These are phyloP conservation scores for Schizophyllum commune DNA, from an alignment of 1,284 basidiomycete species.

Conservation along the genomic window DNA sequence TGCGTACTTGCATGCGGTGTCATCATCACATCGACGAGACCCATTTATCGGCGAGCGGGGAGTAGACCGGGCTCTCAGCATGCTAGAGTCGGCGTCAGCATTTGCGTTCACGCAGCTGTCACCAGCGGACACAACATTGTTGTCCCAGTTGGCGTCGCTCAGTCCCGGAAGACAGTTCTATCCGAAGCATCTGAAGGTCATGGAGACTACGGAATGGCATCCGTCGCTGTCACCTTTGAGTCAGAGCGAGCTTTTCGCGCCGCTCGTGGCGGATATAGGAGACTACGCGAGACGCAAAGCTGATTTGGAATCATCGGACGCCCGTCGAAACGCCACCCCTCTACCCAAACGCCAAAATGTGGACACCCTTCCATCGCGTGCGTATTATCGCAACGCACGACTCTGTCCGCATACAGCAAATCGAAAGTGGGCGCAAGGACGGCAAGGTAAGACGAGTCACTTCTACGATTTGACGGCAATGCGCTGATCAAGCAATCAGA, in stretches of 20 bases:
- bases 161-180: slow-evolving; percentile 18
- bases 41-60: slow-evolving; percentile 22
- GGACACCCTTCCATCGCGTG: too few relatives aligned
- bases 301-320: slow-evolving; percentile 1
- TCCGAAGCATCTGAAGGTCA: slow-evolving; percentile 14
- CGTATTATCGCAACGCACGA: too few relatives aligned
- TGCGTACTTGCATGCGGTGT: slow-evolving; percentile 21
- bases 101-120: slow-evolving; percentile 19
- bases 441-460: too few relatives aligned
- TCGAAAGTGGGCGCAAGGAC: too few relatives aligned
- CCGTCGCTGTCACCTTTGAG: background rate
- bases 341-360: too few relatives aligned
- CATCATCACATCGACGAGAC: slow-evolving; percentile 19
- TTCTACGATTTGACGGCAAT: too few relatives aligned
- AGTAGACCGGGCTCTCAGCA: slow-evolving; percentile 19
- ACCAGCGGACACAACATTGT: slow-evolving; percentile 4
- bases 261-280: slow-evolving; percentile 4
- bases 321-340: too few relatives aligned
- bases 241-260: slow-evolving; percentile 3
- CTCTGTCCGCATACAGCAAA: too few relatives aligned
- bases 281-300: slow-evolving; percentile 3
- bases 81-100: slow-evolving; percentile 15
- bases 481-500: too few relatives aligned
- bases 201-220: slow-evolving; percentile 6
- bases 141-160: slow-evolving; percentile 16